Conservation (phyloP, 768 basidiomycete genomes). For the Boletus fagicola region DNA sequence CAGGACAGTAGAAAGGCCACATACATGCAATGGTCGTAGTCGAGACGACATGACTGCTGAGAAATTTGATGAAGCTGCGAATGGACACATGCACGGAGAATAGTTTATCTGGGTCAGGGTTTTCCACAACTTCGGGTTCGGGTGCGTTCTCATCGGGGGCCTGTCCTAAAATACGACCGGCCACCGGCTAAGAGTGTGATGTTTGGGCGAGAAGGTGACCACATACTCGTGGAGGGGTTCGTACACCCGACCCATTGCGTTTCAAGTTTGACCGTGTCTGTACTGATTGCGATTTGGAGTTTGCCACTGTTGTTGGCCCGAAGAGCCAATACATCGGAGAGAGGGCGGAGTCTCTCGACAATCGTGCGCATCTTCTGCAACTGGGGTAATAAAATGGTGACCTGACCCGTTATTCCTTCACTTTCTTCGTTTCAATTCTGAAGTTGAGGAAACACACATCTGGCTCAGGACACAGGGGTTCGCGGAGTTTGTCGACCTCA, state of each 20-base stretch:
- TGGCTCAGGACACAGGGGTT: slow-evolving; percentile 84
- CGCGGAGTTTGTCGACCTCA: slow-evolving; percentile 69
- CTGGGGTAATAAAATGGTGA: slow-evolving; percentile 75
- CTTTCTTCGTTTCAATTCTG: neutral
- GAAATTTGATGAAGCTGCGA: slow-evolving; percentile 76
- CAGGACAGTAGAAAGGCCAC: slow-evolving; percentile 26
- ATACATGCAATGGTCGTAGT: slow-evolving; percentile 82
- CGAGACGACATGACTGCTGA: slow-evolving; percentile 76
- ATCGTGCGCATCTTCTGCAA: slow-evolving; percentile 75
- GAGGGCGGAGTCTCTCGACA: slow-evolving; percentile 66
- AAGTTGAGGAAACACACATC: slow-evolving; percentile 53
- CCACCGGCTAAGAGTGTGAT: neutral
- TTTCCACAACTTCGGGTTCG: slow-evolving; percentile 36
- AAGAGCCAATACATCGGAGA: slow-evolving; percentile 68
- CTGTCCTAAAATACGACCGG: slow-evolving; percentile 19
- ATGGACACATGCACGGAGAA: slow-evolving; percentile 69
- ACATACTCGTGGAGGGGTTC: slow-evolving; percentile 56
- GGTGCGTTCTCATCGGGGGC: slow-evolving; percentile 33
- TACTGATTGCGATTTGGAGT: slow-evolving; percentile 52
- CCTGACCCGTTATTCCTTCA: slow-evolving; percentile 40
- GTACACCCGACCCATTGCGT: slow-evolving; percentile 76
- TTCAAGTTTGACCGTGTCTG: slow-evolving; percentile 74
- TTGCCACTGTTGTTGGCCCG: slow-evolving; percentile 65
- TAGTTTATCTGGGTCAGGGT: slow-evolving; percentile 53
- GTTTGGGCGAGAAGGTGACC: neutral